Evolutionary conservation across 2,329 filamentous ascomycete species (phyloP), one percentile per base, ranked within the genome.

Genomic region (Sclerotinia minor): DNA sequence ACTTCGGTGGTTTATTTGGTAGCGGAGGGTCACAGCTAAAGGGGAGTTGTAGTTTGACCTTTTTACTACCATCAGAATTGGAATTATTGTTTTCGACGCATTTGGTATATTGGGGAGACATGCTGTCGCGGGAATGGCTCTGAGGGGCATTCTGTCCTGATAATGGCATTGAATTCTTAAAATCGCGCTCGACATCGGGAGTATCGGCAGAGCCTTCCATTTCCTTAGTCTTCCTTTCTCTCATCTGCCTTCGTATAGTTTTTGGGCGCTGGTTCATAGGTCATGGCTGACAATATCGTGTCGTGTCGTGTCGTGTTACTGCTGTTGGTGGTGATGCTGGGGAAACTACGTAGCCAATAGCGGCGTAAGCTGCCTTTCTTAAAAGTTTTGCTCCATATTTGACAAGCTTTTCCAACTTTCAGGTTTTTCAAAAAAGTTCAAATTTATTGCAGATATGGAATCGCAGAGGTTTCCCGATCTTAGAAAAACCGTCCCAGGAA

Each of bases 21-120:
- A 87, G 85, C 0, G 94, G 93, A 35, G 94, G 94, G 73, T 96
- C 92, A 77, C 93, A 97, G 72, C 92, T 96, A 45, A 89, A 82
- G 0, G 94, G 94, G 3, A 98, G 85, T 73, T 89, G 82, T 44
- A 87, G 79, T 72, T 80, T 84, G 54, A 75, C 77, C 76, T 76
- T 79, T 15, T 70, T 74, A 59, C 67, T 72, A 41, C 65, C 44
- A 2, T 54, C 65, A 19, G 45, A 4, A 44, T 53, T 67, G 55
- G 21, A 5, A 21, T 19, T 45, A 24, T 26, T 67, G n/a, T 35
- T 32, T 63, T 72, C 59, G 45, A 52, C 45, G 24, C 53, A 57
- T 49, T 60, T 49, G 29, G n/a, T 11, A 35, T 24, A 50, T 50
- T 38, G 69, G n/a, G 72, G 71, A 57, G 69, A 61, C 69, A 71